A percentile compares a stretch with the other conserved stretches of the same genome.
Conservation (phyloP, 495 filamentous ascomycete genomes). For the Aspergillus biplanus region DNA sequence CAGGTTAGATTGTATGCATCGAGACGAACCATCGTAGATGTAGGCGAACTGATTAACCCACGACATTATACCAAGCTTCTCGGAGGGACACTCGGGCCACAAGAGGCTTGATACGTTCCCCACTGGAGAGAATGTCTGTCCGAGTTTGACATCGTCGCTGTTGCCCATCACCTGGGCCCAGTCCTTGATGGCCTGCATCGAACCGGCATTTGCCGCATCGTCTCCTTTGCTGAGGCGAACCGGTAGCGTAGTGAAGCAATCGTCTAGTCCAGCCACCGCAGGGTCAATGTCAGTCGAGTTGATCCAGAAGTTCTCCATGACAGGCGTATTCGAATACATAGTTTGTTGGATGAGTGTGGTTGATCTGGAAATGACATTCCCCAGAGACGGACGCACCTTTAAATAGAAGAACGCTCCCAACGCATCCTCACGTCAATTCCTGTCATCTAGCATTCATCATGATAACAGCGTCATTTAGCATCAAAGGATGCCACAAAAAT, state of each 20-base stretch:
- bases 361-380: too few relatives aligned
- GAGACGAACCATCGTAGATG: background rate
- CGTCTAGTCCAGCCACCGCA: background rate
- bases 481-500: too few relatives aligned
- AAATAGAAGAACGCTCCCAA: too few relatives aligned
- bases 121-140: background rate
- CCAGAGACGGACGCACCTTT: too few relatives aligned
- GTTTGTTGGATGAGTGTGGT: too few relatives aligned
- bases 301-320: background rate
- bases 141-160: background rate
- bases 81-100: background rate
- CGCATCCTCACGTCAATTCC: too few relatives aligned
- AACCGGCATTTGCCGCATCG: background rate
- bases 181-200: background rate
- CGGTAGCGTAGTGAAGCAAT: background rate
- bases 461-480: too few relatives aligned
- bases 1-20: background rate
- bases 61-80: background rate
- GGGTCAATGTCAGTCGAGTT: background rate
- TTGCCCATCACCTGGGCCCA: background rate
- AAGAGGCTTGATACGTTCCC: background rate
- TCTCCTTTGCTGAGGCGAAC: background rate
- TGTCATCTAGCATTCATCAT: too few relatives aligned
- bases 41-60: background rate
- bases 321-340: too few relatives aligned